phyloP scores from a whole-genome alignment of 2,329 filamentous ascomycete species.

The Orbilia brochopaga region DNA sequence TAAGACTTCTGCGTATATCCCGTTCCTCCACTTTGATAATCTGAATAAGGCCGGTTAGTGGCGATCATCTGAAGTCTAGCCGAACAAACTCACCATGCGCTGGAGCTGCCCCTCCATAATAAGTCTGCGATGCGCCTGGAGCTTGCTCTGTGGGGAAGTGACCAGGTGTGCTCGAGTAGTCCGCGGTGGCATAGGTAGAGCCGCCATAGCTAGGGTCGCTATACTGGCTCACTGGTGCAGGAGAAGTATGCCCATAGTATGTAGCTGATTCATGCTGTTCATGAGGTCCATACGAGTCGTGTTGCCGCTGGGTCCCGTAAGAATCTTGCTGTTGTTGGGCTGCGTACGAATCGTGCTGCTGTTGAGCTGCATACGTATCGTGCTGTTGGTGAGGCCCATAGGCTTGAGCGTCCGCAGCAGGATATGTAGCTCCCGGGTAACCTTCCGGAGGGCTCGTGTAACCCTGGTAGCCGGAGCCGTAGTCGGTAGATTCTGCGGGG shows the following conservation, averaged over 20 bases:
- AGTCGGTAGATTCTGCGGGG: constrained; percentile 5
- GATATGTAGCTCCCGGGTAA: not conserved
- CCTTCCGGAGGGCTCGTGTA: constrained; percentile 29
- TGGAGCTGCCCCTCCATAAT: constrained; percentile 20
- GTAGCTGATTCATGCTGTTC: constrained; percentile 21
- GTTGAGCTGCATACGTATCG: constrained; percentile 5
- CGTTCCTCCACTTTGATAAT: constrained; percentile 25
- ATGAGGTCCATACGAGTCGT: not conserved
- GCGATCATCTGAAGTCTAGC: not conserved
- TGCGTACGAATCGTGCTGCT: constrained; percentile 10
- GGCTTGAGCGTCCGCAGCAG: constrained; percentile 18
- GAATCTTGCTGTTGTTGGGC: not conserved
- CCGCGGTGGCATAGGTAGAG: constrained; percentile 25
- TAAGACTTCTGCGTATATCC: constrained; percentile 11
- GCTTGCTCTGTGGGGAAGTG: constrained; percentile 22
- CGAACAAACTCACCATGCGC: constrained; percentile 10
- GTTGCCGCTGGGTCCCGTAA: constrained; percentile 6
- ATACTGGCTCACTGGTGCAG: constrained; percentile 32
- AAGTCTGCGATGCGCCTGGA: constrained; percentile 12
- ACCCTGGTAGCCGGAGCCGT: constrained; percentile 21
- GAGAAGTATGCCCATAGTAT: constrained; percentile 39
- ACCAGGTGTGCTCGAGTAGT: constrained; percentile 4
- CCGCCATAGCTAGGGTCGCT: constrained; percentile 29
- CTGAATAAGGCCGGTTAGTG: constrained; percentile 12
- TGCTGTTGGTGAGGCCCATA: constrained; percentile 7